A percentile compares a stretch with the other conserved stretches of the same genome.
Conservation (phyloP, 805 yeast genomes). For the Teunomyces stri region DNA sequence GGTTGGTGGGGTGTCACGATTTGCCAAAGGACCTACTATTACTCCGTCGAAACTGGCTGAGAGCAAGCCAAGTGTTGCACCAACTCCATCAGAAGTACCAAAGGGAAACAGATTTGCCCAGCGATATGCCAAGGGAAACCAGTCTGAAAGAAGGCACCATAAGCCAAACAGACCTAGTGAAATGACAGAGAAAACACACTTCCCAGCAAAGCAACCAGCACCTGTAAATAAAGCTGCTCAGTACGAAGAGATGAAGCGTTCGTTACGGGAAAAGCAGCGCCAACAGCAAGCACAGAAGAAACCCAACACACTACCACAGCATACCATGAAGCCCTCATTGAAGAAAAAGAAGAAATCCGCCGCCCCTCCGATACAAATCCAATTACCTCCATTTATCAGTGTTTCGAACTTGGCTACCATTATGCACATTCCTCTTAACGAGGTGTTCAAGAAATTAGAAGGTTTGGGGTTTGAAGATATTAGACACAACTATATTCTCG, state of each 20-base stretch:
- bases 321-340: constrained; percentile 3
- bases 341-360: constrained; percentile 8
- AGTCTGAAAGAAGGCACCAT: background rate
- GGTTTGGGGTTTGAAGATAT: constrained; percentile 70
- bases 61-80: background rate
- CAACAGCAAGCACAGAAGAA: constrained; percentile 10
- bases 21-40: constrained; percentile 7
- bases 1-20: constrained; percentile 20
- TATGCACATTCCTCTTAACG: constrained; percentile 61
- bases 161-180: background rate
- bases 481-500: constrained; percentile 77
- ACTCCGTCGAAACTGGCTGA: background rate
- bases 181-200: background rate
- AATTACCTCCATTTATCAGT: constrained; percentile 75
- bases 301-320: constrained; percentile 4
- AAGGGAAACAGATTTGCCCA: constrained; percentile 36
- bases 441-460: constrained; percentile 54
- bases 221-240: constrained; percentile 7
- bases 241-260: constrained; percentile 17
- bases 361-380: constrained; percentile 25
- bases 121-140: constrained; percentile 14
- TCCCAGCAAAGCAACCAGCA: background rate
- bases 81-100: constrained; percentile 1
- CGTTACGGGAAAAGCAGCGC: constrained; percentile 15
- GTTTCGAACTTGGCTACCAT: constrained; percentile 77